These are phyloP conservation scores for Falciphora oryzae DNA, from an alignment of 2,329 filamentous ascomycete genomes.

Conservation along the genomic window DNA sequence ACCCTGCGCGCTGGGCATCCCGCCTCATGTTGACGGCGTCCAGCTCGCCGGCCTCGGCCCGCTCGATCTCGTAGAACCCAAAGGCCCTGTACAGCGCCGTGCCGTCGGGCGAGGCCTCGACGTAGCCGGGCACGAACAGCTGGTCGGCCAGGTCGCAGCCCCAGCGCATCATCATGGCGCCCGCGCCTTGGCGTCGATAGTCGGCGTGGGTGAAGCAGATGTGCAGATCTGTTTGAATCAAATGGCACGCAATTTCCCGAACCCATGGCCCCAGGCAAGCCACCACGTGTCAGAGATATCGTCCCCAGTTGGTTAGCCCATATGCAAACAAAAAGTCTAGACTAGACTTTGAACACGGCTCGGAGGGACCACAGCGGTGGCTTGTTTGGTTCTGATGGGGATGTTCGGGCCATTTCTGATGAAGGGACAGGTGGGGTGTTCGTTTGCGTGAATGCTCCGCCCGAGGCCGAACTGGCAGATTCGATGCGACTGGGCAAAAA, in stretches of 20 bases:
- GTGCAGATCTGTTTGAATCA: conserved; percentile 25
- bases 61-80: conserved; percentile 28
- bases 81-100: conserved; percentile 28
- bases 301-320: too few species aligned
- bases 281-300: neutral
- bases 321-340: too few species aligned
- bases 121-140: conserved; percentile 28
- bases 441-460: too few species aligned
- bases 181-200: conserved; percentile 31
- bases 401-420: too few species aligned
- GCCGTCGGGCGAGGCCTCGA: conserved; percentile 30
- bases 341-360: too few species aligned
- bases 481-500: neutral
- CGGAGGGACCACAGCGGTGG: too few species aligned
- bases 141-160: conserved; percentile 30
- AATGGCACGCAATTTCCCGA: neutral
- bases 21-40: conserved; percentile 11
- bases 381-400: too few species aligned
- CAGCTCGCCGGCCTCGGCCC: neutral
- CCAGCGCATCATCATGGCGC: conserved; percentile 28
- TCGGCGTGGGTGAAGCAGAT: conserved; percentile 32
- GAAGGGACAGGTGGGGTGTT: too few species aligned
- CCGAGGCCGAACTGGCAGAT: too few species aligned
- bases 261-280: neutral
- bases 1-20: neutral